Evolutionary conservation across 176 grass and related monocot genomes (phyloP).

Genomic region (Hsuehochloa calcarea): DNA sequence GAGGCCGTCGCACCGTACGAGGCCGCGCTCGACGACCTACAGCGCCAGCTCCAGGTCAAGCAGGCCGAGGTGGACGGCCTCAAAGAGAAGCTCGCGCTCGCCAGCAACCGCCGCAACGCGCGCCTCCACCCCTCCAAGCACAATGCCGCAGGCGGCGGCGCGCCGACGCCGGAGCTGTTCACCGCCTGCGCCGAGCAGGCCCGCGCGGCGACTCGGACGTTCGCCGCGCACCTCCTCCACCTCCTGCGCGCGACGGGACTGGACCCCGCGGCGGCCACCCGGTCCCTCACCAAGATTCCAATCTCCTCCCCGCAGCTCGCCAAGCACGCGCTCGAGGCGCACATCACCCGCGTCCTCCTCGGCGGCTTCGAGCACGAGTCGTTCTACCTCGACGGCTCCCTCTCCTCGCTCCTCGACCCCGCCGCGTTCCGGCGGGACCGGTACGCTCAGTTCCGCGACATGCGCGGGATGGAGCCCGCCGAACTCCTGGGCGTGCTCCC

Average conservation of each 20-base stretch:
- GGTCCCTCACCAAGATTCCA: slow-evolving; percentile 52
- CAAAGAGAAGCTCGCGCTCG: slow-evolving; percentile 59
- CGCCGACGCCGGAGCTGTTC: slow-evolving; percentile 73
- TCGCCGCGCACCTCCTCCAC: slow-evolving; percentile 68
- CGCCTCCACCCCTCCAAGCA: slow-evolving; percentile 44
- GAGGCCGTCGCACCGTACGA: slow-evolving; percentile 90
- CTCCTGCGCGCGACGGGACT: slow-evolving; percentile 61
- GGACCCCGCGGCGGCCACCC: slow-evolving; percentile 61
- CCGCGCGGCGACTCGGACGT: slow-evolving; percentile 60
- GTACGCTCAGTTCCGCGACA: slow-evolving; percentile 81
- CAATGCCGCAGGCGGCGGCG: not conserved
- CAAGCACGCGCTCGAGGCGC: slow-evolving; percentile 82
- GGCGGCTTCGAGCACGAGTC: slow-evolving; percentile 94
- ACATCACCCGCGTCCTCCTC: slow-evolving; percentile 65
- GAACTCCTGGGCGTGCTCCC: slow-evolving; percentile 90
- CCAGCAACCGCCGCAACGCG: slow-evolving; percentile 30
- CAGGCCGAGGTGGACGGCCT: slow-evolving; percentile 75
- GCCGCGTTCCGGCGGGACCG: slow-evolving; percentile 67
- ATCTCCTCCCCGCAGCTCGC: slow-evolving; percentile 47
- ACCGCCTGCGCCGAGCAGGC: slow-evolving; percentile 56
- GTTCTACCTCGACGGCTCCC: slow-evolving; percentile 95
- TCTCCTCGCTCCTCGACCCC: slow-evolving; percentile 84
- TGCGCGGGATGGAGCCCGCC: slow-evolving; percentile 88
- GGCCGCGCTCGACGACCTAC: slow-evolving; percentile 82
- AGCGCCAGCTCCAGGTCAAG: slow-evolving; percentile 72